phyloP scores from a whole-genome alignment of 1,139 yeast genomes.

The Yueomyces sp. region DNA sequence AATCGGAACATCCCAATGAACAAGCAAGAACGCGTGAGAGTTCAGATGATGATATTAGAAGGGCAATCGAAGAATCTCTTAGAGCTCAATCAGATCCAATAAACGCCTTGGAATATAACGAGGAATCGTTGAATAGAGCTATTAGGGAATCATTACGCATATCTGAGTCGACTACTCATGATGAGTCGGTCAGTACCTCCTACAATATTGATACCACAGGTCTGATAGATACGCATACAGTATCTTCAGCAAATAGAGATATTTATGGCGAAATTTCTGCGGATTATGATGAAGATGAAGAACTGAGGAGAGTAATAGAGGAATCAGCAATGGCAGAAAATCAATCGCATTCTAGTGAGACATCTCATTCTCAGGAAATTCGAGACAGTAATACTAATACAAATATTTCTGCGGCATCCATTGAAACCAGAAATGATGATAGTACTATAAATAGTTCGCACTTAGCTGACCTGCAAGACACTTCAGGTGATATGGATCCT shows the following conservation, averaged over 20 bases:
- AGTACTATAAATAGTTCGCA: not conserved
- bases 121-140: conserved; percentile 14
- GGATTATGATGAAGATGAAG: conserved; percentile 24
- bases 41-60: not conserved
- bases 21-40: not conserved
- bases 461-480: not conserved
- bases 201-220: no score
- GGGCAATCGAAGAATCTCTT: not conserved
- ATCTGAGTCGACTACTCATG: conserved; percentile 1
- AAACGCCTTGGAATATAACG: conserved; percentile 5
- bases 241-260: no score
- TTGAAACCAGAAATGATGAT: no score
- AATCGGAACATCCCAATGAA: conserved; percentile 15
- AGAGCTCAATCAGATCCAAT: conserved; percentile 1
- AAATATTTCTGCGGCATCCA: no score
- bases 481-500: conserved; percentile 3
- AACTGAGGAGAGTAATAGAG: conserved; percentile 26
- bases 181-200: no score
- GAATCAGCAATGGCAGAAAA: conserved; percentile 18
- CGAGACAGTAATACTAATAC: no score
- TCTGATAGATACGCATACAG: no score
- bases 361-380: not conserved
- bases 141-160: conserved; percentile 28
- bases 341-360: conserved; percentile 1
- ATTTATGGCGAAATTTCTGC: not conserved